Evolutionary conservation across 805 yeast species (phyloP), one percentile per base, ranked within the genome.

Genomic region (Ogataea dorogensis): DNA sequence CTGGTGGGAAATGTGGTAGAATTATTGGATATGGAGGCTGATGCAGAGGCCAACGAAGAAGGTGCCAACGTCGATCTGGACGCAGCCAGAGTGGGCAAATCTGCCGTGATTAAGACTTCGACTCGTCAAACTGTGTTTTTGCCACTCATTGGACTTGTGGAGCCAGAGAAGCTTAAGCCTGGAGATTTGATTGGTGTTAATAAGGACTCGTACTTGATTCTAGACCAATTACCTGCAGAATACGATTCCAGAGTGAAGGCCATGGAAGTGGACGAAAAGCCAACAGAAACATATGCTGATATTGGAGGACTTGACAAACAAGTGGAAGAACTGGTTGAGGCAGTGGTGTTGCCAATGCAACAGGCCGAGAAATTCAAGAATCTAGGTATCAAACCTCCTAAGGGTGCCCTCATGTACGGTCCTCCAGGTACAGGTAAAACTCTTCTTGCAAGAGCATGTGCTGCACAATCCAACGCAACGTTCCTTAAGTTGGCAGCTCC

Each of bases 361-460:
- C 96, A 93, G 62, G 95, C 96, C 16, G 98, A 93, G 38, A 91
- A 93, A 65, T 91, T 93, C 69, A 86, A 86, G 58, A 79, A 79
- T 41, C 71, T 93, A 65, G 99, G 99, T 38, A 89, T 93, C 58
- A 91, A 86, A 60, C 94, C 98, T 11, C 98, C 98, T 41, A 93
- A 93, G 63, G 98, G 98, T 61, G 98, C 96, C 3, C 71, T 93
- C 36, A 87, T 93, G 89, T 93, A 93, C 60, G 99, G 99, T 23
- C 98, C 99, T 7, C 99, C 99, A 36, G 99, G 99, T 62, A 93
- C 98, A 2, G 99, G 99, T 62, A 93, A 93, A 65, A 93, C 98
- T 2, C 70, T 93, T 43, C 72, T 93, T 49, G 99, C 99, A 7
- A 81, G 96, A 61, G 98, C 98, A 2, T 95, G 97, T 68, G 99